Evolutionary conservation across 495 filamentous ascomycete genomes (phyloP), one percentile per base, ranked within the genome.

Genomic region (Aspergillus leporis): DNA sequence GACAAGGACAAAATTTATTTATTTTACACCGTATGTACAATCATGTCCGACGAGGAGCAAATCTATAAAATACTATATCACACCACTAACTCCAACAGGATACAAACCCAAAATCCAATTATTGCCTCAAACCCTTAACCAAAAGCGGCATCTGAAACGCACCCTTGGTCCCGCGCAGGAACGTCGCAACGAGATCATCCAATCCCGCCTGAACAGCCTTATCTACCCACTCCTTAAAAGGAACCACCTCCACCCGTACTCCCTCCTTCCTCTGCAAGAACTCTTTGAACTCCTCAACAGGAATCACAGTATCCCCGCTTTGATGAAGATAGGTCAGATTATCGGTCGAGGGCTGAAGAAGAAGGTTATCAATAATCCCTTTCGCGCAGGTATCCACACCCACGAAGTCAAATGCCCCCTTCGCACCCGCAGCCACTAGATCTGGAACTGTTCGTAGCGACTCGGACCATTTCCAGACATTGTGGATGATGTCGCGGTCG

Each of bases 401-500:
- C 6, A 53, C 30, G 36, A 53, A 53, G 30, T 53, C 51, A 21
- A 53, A 53, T 13, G 30, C 25, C 8, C 51, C 51, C 9, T 18
- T 13, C 12, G 30, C n/a, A 34, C n/a, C 25, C 12, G 4, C 51
- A 18, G 51, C 51, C 28, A 36, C 32, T 5, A 36, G 32, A 36
- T 36, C n/a, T 1, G 55, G 55, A 16, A 57, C 41, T n/a, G 40
- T 13, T 6, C 43, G 55, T 14, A 57, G 38, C 25, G 22, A 32
- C 55, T 49, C 22, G 4, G 55, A 57, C 16, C 12, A 57, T 6
- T 34, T 6, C 41, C 25, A 47, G 4, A 57, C 7, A 41, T 38
- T 45, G 12, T 57, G 40, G 19, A 61, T 34, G 22, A 57, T 48
- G 23, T 67, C 65, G 30, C 31, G 23, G n/a, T 45, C 51, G 3